These are phyloP conservation scores for Xylariaceae sp. DNA, from an alignment of 2,329 filamentous ascomycete genomes.

Conservation along the genomic window DNA sequence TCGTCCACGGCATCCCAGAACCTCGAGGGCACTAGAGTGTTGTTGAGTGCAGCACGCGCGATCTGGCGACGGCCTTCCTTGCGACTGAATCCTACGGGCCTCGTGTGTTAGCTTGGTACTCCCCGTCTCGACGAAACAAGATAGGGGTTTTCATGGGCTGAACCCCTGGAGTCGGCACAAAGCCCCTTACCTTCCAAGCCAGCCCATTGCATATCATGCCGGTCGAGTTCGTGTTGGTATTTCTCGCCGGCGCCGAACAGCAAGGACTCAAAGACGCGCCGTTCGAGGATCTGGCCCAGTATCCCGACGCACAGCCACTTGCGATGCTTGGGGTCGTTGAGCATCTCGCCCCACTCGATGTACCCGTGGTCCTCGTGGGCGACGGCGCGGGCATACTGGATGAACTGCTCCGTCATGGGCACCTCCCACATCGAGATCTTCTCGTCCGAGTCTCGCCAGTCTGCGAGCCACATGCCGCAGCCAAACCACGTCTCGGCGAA, in stretches of 20 bases:
- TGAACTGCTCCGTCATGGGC: slow-evolving; percentile 30
- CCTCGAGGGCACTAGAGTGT: slow-evolving; percentile 23
- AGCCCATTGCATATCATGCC: slow-evolving; percentile 31
- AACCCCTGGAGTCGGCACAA: neutral
- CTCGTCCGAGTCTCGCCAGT: slow-evolving; percentile 2
- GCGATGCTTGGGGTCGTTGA: slow-evolving; percentile 29
- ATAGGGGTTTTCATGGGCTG: too few relatives aligned
- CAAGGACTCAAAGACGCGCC: slow-evolving; percentile 35
- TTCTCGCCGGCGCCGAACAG: slow-evolving; percentile 36
- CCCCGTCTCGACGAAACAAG: neutral
- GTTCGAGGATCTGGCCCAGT: slow-evolving; percentile 36
- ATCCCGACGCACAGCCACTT: slow-evolving; percentile 35
- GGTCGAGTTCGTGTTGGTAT: slow-evolving; percentile 28
- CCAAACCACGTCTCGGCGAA: slow-evolving; percentile 31
- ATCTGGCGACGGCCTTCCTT: slow-evolving; percentile 32
- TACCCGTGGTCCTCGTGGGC: slow-evolving; percentile 33
- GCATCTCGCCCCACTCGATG: slow-evolving; percentile 34
- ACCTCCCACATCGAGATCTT: slow-evolving; percentile 24
- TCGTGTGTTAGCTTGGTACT: neutral
- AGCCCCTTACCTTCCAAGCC: slow-evolving; percentile 31
- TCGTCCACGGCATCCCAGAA: slow-evolving; percentile 38
- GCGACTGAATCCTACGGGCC: slow-evolving; percentile 33
- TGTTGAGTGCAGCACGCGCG: slow-evolving; percentile 27
- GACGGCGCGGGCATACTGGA: slow-evolving; percentile 32
- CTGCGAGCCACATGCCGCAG: slow-evolving; percentile 14